Percentiles rank a stretch among this genome's conserved stretches.
These are phyloP conservation scores for Escallonia herrerae DNA, from an alignment of 129 eudicot species.

Conservation along the genomic window DNA sequence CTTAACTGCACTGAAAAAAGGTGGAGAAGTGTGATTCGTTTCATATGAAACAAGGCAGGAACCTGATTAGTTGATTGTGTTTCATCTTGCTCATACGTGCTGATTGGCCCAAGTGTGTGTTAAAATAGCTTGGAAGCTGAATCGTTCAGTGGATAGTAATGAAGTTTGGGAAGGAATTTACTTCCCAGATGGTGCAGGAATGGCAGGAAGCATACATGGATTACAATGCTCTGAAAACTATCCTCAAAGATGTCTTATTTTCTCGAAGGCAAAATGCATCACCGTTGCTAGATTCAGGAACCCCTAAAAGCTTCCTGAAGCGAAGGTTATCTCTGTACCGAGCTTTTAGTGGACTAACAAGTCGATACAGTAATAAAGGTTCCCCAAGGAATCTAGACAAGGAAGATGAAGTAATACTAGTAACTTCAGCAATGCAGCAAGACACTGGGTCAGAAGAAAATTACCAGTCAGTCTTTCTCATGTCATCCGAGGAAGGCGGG, in stretches of 20 bases:
- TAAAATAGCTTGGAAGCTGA: no score
- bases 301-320: conserved; percentile 4
- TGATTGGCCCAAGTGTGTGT: no score
- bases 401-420: conserved; percentile 29
- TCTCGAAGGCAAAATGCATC: conserved; percentile 11
- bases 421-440: conserved; percentile 6
- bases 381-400: not conserved
- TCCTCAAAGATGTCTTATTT: conserved; percentile 34
- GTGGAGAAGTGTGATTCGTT: no score
- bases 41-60: no score
- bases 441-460: not conserved
- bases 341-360: conserved; percentile 56
- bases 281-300: not conserved
- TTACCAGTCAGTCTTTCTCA: conserved; percentile 20
- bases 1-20: no score
- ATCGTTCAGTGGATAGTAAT: conserved; percentile 4
- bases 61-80: no score
- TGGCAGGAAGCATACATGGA: conserved; percentile 68
- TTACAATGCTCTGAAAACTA: conserved; percentile 39
- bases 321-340: conserved; percentile 37
- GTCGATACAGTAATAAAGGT: conserved; percentile 3
- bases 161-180: conserved; percentile 61
- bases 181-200: conserved; percentile 65
- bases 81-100: no score
- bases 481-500: conserved; percentile 22